Evolutionary conservation across 2,329 filamentous ascomycete genomes (phyloP).

Genomic region (Calonectria crousiana): DNA sequence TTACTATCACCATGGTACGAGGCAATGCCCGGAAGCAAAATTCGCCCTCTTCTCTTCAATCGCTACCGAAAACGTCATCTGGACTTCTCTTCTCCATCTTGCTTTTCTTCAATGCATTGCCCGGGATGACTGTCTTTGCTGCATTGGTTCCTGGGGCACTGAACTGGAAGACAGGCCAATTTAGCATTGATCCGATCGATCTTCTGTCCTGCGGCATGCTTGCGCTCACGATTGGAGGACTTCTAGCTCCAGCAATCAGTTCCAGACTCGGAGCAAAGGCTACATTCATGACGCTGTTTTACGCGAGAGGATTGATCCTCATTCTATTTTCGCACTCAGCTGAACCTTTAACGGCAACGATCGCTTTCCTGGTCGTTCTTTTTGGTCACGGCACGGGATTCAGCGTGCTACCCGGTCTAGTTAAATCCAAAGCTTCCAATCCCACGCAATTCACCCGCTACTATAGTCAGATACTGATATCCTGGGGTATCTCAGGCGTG

Average conservation of each 20-base stretch:
- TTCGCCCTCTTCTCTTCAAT: neutral
- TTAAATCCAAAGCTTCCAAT: neutral
- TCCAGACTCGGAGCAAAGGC: neutral
- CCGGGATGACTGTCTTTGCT: conserved; percentile 14
- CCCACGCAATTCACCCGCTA: neutral
- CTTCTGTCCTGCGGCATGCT: conserved; percentile 4
- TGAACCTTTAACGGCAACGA: neutral
- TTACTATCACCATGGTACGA: neutral
- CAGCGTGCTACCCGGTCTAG: conserved; percentile 11
- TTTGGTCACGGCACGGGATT: conserved; percentile 20
- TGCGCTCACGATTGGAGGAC: conserved; percentile 8
- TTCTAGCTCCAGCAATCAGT: conserved; percentile 5
- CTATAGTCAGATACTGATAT: conserved; percentile 6
- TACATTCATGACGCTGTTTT: neutral
- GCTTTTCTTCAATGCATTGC: conserved; percentile 21
- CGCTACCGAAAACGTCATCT: neutral
- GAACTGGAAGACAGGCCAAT: neutral
- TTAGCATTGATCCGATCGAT: neutral
- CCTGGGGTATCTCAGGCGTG: conserved; percentile 10
- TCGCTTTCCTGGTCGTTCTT: neutral
- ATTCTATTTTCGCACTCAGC: neutral
- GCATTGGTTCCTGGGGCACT: conserved; percentile 3
- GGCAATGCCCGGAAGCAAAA: neutral
- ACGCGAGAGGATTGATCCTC: neutral
- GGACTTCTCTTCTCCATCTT: conserved; percentile 2